Percentiles rank a stretch among this genome's conserved stretches.
These are phyloP conservation scores for Miscanthus lutarioriparius DNA, from an alignment of 176 grass and related monocot genomes.

Conservation along the genomic window DNA sequence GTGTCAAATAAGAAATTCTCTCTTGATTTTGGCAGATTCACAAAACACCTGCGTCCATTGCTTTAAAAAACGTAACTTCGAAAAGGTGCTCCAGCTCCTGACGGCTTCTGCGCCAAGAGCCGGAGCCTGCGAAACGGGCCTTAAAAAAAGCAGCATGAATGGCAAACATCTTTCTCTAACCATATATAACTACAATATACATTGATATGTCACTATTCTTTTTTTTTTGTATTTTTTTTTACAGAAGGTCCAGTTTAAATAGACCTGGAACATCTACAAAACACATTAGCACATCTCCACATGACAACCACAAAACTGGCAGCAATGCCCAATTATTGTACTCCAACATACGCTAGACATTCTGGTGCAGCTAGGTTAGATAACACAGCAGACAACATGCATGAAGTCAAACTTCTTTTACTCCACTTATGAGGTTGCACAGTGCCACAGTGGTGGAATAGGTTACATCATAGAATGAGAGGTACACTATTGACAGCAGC, in stretches of 20 bases:
- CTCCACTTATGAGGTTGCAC: slow-evolving; percentile 18
- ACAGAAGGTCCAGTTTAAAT: background rate
- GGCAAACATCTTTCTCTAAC: background rate
- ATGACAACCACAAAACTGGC: slow-evolving; percentile 4
- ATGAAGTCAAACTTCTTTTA: background rate
- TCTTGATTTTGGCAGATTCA: background rate
- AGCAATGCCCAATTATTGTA: slow-evolving; percentile 4
- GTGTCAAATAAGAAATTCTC: too few species aligned
- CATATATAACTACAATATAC: slow-evolving; percentile 7
- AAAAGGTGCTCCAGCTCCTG: background rate
- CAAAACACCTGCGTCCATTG: too few species aligned
- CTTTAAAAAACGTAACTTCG: too few species aligned
- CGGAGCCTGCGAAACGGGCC: background rate
- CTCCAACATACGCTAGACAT: background rate
- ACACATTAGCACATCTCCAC: background rate
- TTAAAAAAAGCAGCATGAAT: background rate
- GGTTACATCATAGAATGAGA: slow-evolving; percentile 23
- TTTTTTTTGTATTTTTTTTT: background rate
- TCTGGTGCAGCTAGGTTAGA: slow-evolving; percentile 23
- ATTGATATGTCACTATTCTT: background rate
- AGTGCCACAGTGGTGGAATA: background rate
- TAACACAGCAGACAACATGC: background rate
- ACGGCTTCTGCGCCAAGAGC: background rate
- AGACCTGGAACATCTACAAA: slow-evolving; percentile 6
- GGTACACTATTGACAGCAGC: slow-evolving; percentile 31